Evolutionary conservation across 345 rosid genomes (phyloP).

Genomic region (Erodium maritimum): DNA sequence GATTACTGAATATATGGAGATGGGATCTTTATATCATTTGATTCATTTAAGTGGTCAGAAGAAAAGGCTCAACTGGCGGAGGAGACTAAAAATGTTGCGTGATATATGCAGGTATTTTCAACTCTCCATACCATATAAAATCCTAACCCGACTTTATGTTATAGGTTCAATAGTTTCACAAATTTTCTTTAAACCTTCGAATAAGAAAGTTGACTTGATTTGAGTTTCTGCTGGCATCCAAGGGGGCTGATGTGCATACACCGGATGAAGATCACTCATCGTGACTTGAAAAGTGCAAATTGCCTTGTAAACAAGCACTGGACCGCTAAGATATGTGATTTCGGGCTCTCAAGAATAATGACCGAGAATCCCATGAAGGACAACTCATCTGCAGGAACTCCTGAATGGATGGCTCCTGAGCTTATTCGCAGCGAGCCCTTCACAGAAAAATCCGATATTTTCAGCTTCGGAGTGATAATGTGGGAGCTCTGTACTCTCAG

Average conservation of each 20-base stretch:
- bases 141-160: not conserved
- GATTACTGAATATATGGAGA: slow-evolving; percentile 97
- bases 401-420: slow-evolving; percentile 99
- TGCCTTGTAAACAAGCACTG: slow-evolving; percentile 85
- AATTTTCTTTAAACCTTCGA: too few species aligned
- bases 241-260: slow-evolving; percentile 99
- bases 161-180: not conserved
- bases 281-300: slow-evolving; percentile 79
- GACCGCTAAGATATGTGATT: slow-evolving; percentile 94
- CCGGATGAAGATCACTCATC: slow-evolving; percentile 90
- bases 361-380: slow-evolving; percentile 56
- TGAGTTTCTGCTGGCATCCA: not conserved
- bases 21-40: slow-evolving; percentile 80
- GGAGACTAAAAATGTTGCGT: slow-evolving; percentile 77
- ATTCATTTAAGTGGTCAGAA: slow-evolving; percentile 87
- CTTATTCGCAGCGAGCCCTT: slow-evolving; percentile 85
- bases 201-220: not conserved
- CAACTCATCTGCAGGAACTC: slow-evolving; percentile 89
- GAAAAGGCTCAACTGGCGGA: slow-evolving; percentile 77
- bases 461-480: slow-evolving; percentile 95
- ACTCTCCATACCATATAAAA: not conserved
- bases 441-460: slow-evolving; percentile 93
- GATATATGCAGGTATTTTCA: slow-evolving; percentile 85
- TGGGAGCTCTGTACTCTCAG: slow-evolving; percentile 92
- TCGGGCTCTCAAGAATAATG: slow-evolving; percentile 91